Percentiles rank a stretch among this genome's conserved stretches.
Evolutionary conservation across 805 yeast genomes (phyloP).

Genomic region (Candida montana): DNA sequence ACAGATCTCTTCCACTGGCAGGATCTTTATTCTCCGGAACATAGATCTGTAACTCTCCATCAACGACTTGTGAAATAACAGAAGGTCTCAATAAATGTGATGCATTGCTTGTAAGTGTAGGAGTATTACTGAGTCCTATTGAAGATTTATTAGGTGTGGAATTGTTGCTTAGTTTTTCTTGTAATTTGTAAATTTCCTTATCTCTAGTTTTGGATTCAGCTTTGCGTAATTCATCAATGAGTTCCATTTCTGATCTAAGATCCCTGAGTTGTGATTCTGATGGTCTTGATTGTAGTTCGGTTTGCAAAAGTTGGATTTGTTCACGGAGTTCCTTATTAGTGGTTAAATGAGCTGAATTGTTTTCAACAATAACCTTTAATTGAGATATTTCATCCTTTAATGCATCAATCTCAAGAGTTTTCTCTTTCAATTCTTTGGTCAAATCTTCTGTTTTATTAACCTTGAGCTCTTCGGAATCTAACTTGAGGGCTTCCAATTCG

Average conservation of each 20-base stretch:
- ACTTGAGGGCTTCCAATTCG: not conserved
- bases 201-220: constrained; percentile 26
- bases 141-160: not conserved
- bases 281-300: constrained; percentile 32
- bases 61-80: constrained; percentile 25
- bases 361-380: constrained; percentile 9
- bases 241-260: constrained; percentile 40
- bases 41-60: constrained; percentile 41
- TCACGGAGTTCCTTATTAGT: constrained; percentile 24
- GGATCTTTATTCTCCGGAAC: constrained; percentile 54
- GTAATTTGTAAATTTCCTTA: constrained; percentile 19
- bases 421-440: constrained; percentile 17
- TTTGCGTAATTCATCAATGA: constrained; percentile 30
- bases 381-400: constrained; percentile 19
- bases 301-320: constrained; percentile 18
- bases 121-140: not conserved
- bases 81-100: constrained; percentile 15
- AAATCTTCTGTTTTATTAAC: not conserved
- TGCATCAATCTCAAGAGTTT: constrained; percentile 19
- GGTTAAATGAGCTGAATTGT: constrained; percentile 6
- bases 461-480: not conserved
- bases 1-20: constrained; percentile 64
- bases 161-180: constrained; percentile 10
- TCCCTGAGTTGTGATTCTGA: constrained; percentile 38
- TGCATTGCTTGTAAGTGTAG: not conserved